Evolutionary conservation across 2,329 filamentous ascomycete species (phyloP).

Genomic region (Balansia obtecta): DNA sequence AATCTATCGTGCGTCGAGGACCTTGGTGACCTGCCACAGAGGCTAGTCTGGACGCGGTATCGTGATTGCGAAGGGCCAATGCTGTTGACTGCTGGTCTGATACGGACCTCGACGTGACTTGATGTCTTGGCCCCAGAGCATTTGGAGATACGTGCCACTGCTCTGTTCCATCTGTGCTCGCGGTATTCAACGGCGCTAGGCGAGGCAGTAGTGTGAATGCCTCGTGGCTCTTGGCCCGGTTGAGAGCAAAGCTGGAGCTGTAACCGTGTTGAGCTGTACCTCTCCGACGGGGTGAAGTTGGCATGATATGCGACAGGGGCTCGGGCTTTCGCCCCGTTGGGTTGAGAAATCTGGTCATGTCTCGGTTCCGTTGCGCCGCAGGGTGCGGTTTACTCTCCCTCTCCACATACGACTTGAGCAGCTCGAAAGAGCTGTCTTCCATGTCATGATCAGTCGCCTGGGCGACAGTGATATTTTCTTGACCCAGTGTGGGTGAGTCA

Average conservation of each 20-base stretch:
- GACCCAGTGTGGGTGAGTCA: constrained; percentile 5
- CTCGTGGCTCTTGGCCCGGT: constrained; percentile 11
- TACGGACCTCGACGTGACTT: background rate
- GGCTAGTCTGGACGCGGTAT: constrained; percentile 1
- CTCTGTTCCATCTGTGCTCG: background rate
- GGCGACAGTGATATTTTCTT: background rate
- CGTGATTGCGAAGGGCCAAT: constrained; percentile 1
- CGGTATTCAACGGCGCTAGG: background rate
- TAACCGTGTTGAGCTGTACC: background rate
- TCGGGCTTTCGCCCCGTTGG: too few species aligned
- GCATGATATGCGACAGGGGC: background rate
- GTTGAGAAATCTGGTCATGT: too few species aligned
- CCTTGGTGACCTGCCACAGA: background rate
- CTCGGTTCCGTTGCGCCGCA: background rate
- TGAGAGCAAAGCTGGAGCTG: constrained; percentile 12
- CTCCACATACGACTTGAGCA: background rate
- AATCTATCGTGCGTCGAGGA: background rate
- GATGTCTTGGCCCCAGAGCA: background rate
- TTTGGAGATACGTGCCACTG: background rate
- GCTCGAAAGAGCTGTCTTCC: background rate
- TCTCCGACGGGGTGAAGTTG: too few species aligned
- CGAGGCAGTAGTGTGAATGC: constrained; percentile 13
- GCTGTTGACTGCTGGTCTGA: background rate
- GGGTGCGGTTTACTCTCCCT: background rate
- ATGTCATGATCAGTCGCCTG: background rate